Evolutionary conservation across 805 yeast species (phyloP).

Genomic region (Wickerhamomyces ciferrii): DNA sequence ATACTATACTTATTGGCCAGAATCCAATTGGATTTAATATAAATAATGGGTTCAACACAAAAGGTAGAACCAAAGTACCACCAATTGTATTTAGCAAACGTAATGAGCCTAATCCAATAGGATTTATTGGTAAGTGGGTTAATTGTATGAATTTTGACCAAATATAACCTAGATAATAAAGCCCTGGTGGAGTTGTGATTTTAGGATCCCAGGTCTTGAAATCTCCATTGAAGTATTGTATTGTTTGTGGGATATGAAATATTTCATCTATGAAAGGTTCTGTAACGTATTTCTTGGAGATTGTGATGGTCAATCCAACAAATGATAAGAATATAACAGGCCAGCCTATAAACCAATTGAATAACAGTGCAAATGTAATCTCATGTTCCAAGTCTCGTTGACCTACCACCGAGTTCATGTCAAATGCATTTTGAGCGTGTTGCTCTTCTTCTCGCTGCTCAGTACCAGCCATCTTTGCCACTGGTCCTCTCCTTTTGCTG

Average conservation of each 20-base stretch:
- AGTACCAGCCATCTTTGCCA: background rate
- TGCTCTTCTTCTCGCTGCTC: background rate
- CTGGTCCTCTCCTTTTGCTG: too few species aligned
- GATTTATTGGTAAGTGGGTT: constrained; percentile 19
- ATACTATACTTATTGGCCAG: constrained; percentile 36
- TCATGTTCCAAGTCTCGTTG: constrained; percentile 19
- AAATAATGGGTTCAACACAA: constrained; percentile 33
- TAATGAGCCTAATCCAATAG: constrained; percentile 33
- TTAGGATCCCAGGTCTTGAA: constrained; percentile 78
- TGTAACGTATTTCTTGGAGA: constrained; percentile 24
- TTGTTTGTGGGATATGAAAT: constrained; percentile 81
- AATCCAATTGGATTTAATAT: constrained; percentile 36
- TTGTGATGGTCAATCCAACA: constrained; percentile 19
- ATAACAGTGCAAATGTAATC: constrained; percentile 19
- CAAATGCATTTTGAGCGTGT: background rate
- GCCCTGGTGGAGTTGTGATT: constrained; percentile 96
- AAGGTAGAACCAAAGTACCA: constrained; percentile 50
- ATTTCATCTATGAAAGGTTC: constrained; percentile 59
- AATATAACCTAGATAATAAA: constrained; percentile 48
- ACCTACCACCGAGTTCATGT: background rate
- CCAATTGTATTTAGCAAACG: constrained; percentile 64
- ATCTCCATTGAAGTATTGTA: constrained; percentile 54
- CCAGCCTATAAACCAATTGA: constrained; percentile 27
- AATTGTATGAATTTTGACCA: constrained; percentile 22
- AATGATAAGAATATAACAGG: constrained; percentile 24